Base-by-base conservation (phyloP, 2,329 filamentous ascomycete species). In the Fusarium tupiense region DNA sequence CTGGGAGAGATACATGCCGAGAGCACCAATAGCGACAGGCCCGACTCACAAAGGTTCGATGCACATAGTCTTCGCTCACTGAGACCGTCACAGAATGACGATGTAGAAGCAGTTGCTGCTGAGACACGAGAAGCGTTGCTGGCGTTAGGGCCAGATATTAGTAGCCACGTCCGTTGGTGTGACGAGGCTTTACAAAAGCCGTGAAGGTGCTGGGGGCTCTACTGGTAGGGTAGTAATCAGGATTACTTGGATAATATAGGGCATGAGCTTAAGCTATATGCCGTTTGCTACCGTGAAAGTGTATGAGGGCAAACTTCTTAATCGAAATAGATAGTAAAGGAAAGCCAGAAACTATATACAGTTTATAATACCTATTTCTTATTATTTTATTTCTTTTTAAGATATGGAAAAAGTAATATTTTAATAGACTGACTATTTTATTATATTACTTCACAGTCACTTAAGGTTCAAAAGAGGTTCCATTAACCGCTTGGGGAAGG, bases 61-160 rank as follows among this genome's bases (percentile, higher is more conserved):
- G 41, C 10, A 24, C 41, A 29, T 0, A 8, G 44, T 5, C 19
- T 4, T 16, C 5, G 3, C 19, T 29, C 44, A 2, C 24, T 16
- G 19, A 22, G 44, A 1, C 44, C 26, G 1, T 1, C 8, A 0
- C 6, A 29, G 8, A 2, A 8, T 11, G 6, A 11, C 0, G 26
- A 29, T 29, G 1, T 5, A 29, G 13, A 22, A 16, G 26, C 6
- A 11, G 0, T 22, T 1, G 9, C 0, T 5, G 13, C 13, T 3
- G 46, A 47, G 26, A 5, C 6, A 0, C 13, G 19, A 2, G 26
- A 5, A 29, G 46, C 3, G 6, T 3, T 47, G 12, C 24, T 10
- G 12, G 19, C 24, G 0, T 11, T 47, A 8, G 46, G 19, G 5
- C 19, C 46, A 14, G 26, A 29, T 11, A 22, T 47, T 4, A 2